Conservation (phyloP, 768 basidiomycete species). For the Daedaleopsis nitida region DNA sequence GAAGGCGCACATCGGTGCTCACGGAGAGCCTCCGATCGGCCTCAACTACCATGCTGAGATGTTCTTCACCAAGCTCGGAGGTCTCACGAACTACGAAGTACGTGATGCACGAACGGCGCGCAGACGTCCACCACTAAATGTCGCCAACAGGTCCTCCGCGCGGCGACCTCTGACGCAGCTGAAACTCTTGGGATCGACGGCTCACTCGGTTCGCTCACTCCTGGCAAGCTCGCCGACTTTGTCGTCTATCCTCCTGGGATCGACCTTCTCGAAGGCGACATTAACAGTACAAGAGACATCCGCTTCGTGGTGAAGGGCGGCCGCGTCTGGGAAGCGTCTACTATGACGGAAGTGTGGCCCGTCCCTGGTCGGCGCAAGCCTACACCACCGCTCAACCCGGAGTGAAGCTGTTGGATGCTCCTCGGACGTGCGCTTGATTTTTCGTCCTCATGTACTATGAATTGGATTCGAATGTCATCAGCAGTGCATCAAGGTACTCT, state of each 20-base stretch:
- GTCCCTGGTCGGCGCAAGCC: constrained; percentile 53
- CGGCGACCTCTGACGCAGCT: constrained; percentile 69
- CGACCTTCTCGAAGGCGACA: constrained; percentile 56
- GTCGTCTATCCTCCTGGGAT: constrained; percentile 64
- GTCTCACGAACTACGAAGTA: constrained; percentile 72
- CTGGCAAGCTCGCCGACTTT: constrained; percentile 73
- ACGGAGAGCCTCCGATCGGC: constrained; percentile 71
- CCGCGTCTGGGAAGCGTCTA: constrained; percentile 67
- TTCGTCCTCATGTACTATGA: no score
- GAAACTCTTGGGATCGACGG: constrained; percentile 61
- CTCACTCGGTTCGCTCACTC: constrained; percentile 63
- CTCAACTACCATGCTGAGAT: constrained; percentile 80
- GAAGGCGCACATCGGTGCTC: constrained; percentile 68
- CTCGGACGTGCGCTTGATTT: not conserved
- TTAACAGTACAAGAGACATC: constrained; percentile 52
- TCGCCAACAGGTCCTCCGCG: constrained; percentile 56
- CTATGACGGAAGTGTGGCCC: constrained; percentile 76
- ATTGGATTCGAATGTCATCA: no score
- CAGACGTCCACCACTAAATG: not conserved
- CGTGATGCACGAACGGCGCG: not conserved
- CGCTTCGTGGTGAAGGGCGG: constrained; percentile 64
- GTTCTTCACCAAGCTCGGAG: constrained; percentile 63
- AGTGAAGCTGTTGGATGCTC: constrained; percentile 27
- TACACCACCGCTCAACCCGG: constrained; percentile 61
- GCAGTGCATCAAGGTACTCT: no score